phyloP scores from a whole-genome alignment of 495 filamentous ascomycete species.

The Podospora conica region DNA sequence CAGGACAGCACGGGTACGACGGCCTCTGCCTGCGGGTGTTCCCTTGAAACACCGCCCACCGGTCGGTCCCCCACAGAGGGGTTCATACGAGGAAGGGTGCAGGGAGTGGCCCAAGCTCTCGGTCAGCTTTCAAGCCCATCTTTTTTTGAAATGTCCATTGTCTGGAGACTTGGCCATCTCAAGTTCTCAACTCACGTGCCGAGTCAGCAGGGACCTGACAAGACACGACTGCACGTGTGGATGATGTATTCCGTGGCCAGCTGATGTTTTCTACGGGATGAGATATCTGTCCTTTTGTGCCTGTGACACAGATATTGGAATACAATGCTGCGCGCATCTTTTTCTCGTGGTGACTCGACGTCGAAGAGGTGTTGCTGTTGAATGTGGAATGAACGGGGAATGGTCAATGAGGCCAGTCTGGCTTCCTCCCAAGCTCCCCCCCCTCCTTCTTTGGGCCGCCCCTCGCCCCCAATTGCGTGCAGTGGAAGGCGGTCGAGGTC shows the following conservation, averaged over 20 bases:
- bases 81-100: neutral
- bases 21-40: neutral
- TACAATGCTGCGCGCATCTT: too few relatives aligned
- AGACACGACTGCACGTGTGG: neutral
- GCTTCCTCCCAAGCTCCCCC: slow-evolving; percentile 13
- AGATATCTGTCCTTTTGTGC: neutral
- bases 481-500: slow-evolving; percentile 5
- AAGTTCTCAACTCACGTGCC: neutral
- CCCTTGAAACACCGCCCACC: neutral
- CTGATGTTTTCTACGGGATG: neutral
- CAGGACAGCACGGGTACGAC: neutral
- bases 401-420: slow-evolving; percentile 26
- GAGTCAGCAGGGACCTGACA: neutral
- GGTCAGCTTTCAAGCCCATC: neutral
- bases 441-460: slow-evolving; percentile 1
- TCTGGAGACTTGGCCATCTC: neutral
- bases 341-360: neutral
- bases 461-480: slow-evolving; percentile 17
- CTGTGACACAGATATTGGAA: too few relatives aligned
- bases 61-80: too few relatives aligned
- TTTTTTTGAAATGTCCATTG: neutral
- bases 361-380: too few relatives aligned
- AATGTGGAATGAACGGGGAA: neutral
- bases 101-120: neutral
- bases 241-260: too few relatives aligned